Percentiles rank a stretch among this genome's conserved stretches.
Evolutionary conservation across 2,329 filamentous ascomycete genomes (phyloP).

Genomic region (Trichoderma atrobrunneum): DNA sequence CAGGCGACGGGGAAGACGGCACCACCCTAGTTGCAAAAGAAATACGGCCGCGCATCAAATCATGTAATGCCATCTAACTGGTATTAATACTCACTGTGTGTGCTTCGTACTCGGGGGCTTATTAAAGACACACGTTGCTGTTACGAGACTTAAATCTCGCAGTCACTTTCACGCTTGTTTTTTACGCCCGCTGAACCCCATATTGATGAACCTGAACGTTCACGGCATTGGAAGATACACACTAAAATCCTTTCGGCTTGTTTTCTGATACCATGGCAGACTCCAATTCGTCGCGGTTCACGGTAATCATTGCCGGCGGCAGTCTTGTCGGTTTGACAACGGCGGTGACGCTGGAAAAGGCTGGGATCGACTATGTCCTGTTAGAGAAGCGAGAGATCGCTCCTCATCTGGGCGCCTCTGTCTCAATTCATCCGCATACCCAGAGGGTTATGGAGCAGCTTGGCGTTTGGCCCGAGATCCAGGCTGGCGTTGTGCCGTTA

Average conservation of each 20-base stretch:
- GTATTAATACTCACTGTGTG: background rate
- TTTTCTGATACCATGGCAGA: background rate
- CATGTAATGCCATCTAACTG: background rate
- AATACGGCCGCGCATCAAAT: background rate
- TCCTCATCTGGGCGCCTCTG: slow-evolving; percentile 31
- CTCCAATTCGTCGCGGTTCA: slow-evolving; percentile 15
- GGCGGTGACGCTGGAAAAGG: slow-evolving; percentile 29
- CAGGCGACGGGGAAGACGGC: background rate
- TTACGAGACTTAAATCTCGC: background rate
- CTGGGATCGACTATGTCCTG: slow-evolving; percentile 31
- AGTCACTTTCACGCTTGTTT: background rate
- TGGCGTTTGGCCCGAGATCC: slow-evolving; percentile 21
- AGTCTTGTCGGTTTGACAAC: slow-evolving; percentile 36
- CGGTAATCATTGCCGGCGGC: slow-evolving; percentile 29
- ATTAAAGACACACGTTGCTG: background rate
- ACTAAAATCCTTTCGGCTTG: background rate
- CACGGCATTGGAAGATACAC: background rate
- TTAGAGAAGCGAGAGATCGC: slow-evolving; percentile 30
- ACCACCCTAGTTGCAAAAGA: background rate
- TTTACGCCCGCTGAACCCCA: background rate
- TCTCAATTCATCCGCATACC: slow-evolving; percentile 32
- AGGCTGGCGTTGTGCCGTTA: background rate
- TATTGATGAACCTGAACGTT: background rate
- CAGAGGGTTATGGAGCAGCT: slow-evolving; percentile 35
- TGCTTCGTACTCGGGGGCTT: background rate